Conservation (phyloP, 768 basidiomycete species). For the Thelephora ganbajun region DNA sequence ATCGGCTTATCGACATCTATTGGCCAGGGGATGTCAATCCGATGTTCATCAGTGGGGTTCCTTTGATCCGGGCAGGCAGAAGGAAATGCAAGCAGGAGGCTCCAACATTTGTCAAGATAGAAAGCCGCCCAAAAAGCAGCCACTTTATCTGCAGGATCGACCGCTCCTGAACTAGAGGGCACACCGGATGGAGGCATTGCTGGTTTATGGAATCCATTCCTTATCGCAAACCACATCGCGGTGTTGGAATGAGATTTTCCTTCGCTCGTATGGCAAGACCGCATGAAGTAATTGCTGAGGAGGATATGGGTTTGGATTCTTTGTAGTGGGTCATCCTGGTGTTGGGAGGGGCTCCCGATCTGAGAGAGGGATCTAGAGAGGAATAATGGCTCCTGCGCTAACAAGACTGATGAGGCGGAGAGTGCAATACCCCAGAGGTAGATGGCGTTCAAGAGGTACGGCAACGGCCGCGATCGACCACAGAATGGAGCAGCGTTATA, state of each 20-base stretch:
- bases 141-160: constrained; percentile 14
- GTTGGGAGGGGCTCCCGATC: constrained; percentile 4
- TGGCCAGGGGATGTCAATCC: constrained; percentile 16
- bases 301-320: constrained; percentile 20
- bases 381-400: constrained; percentile 22
- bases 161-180: neutral
- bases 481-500: constrained; percentile 12
- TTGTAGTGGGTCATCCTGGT: constrained; percentile 16
- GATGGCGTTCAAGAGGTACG: constrained; percentile 28
- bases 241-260: constrained; percentile 18
- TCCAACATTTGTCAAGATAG: constrained; percentile 13
- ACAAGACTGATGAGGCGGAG: constrained; percentile 11
- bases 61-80: constrained; percentile 7
- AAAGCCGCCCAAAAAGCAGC: constrained; percentile 17
- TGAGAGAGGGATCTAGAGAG: constrained; percentile 35
- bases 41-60: constrained; percentile 1
- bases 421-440: constrained; percentile 23
- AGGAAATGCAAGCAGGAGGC: constrained; percentile 9
- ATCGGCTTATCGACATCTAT: constrained; percentile 11
- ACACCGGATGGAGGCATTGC: constrained; percentile 4
- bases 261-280: constrained; percentile 15
- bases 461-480: constrained; percentile 15
- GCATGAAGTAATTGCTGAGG: constrained; percentile 17
- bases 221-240: constrained; percentile 14
- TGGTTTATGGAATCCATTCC: constrained; percentile 13